Percentiles rank a stretch among this genome's conserved stretches.
These are phyloP conservation scores for Yarrowia deformans DNA, from an alignment of 805 yeast genomes.

Conservation along the genomic window DNA sequence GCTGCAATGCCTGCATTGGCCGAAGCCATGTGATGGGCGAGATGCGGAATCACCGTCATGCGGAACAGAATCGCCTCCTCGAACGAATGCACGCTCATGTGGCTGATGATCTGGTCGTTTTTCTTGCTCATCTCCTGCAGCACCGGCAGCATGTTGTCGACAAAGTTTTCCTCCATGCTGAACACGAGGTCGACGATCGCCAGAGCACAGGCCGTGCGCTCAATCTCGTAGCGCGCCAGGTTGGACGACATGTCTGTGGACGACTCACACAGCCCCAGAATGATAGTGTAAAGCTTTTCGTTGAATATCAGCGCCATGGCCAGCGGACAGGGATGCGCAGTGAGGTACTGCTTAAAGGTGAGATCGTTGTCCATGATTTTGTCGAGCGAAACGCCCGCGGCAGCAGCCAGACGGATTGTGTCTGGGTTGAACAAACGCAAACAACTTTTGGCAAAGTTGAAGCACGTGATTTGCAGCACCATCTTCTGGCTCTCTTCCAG, in stretches of 20 bases:
- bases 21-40: conserved; percentile 77
- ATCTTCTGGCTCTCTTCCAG: conserved; percentile 52
- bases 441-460: conserved; percentile 60
- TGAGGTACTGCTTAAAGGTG: conserved; percentile 60
- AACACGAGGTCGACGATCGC: conserved; percentile 43
- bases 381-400: conserved; percentile 60
- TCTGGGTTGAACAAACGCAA: conserved; percentile 61
- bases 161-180: conserved; percentile 62
- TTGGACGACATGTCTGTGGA: conserved; percentile 13
- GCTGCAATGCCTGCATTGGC: conserved; percentile 59
- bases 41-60: conserved; percentile 72
- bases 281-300: conserved; percentile 60
- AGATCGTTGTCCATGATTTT: conserved; percentile 52
- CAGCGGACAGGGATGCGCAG: conserved; percentile 74
- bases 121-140: conserved; percentile 36
- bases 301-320: conserved; percentile 68
- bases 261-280: conserved; percentile 57
- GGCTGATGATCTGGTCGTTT: conserved; percentile 33
- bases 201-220: conserved; percentile 42
- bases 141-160: conserved; percentile 55
- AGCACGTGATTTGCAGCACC: conserved; percentile 61
- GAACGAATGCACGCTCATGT: conserved; percentile 55
- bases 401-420: conserved; percentile 60
- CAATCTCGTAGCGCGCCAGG: conserved; percentile 4
- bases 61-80: conserved; percentile 75